Base-by-base conservation (phyloP, 768 basidiomycete species). In the Holtermanniella nyarrowii region DNA sequence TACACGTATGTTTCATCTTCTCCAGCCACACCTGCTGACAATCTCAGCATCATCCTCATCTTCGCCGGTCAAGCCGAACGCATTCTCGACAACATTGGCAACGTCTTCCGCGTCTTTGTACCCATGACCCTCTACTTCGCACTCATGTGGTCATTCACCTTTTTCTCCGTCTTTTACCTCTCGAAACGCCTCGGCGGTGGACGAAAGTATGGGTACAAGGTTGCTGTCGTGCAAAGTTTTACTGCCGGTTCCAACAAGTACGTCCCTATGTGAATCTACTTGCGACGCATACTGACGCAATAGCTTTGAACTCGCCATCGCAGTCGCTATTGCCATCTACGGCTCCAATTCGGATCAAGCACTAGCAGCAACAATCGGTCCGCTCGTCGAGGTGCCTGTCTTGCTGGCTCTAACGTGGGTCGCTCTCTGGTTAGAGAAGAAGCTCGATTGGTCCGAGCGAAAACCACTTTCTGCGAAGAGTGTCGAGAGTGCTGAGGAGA, bases 201-300 rank as follows among this genome's bases (percentile, higher is more conserved):
- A 74, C 73, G 41, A 43, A 50, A 26, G 45, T 57, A 5, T 21
- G 78, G 78, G 5, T 88, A 87, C 60, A 78, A 86, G 59, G 79
- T 80, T 74, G 83, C 84, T 0, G 83, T 82, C 1, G 80, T 82
- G 2, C 86, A 88, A 61, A 77, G 81, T 0, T 88, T 88, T 69
- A 87, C 86, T 0, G 84, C 84, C 0, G 81, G 80, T 1, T 83
- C 81, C 50, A 87, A 86, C 62, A 88, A 86, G 60, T 83, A 84
- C 54, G 82, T n/a, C n/a, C n/a, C n/a, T n/a, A n/a, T 83, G 44
- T 63, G 79, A 72, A 18, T n/a, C 14, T 25, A 18, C 22, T 21
- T 22, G 23, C 14, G 21, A 37, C 7, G 31, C 42, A 1, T 10
- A 18, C n/a, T 12, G 20, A 5, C 22, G 10, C 20, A 22, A 4